Base-by-base conservation (phyloP, 2,329 filamentous ascomycete species). In the Epichloe festucae region DNA sequence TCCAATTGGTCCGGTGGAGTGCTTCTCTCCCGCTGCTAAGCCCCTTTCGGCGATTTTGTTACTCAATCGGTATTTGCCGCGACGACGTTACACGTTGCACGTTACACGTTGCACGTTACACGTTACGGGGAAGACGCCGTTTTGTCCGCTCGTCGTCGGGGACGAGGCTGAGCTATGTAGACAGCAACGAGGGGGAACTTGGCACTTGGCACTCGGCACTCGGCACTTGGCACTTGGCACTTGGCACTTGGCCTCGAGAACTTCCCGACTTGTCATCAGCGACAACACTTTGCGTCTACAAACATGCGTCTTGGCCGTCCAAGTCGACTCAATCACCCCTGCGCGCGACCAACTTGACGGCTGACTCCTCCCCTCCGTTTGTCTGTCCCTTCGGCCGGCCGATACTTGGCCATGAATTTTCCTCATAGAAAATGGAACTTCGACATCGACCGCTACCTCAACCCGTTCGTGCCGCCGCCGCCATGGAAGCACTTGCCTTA, bases 391-490 rank as follows among this genome's bases (percentile, higher is more conserved):
- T 35, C 27, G 27, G 19, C 31, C 39, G 19, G 31, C 43, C 27
- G 17, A n/a, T 36, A n/a, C 42, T 17, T 44, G 48, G 46, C 27
- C 52, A 48, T 46, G 45, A 36, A 41, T 15, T 58, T 60, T 53
- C 51, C 57, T 43, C 50, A 56, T 15, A 51, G 54, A 35, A 55
- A 55, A 36, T 76, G 73, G 69, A 73, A 83, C 61, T 81, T 94
- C 67, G 80, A 93, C 67, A 78, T 95, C 56, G 89, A 95, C 72
- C 69, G 68, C n/a, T 80, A 84, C 63, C 64, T 94, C 48, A 89
- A 91, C 63, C 84, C 76, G 3, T 73, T 81, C 54, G 62, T 94
- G 23, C 85, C 85, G 8, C 70, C 77, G 14, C 83, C 84, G 41
- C 79, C 77, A 58, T 76, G 87, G 63, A 69, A 76, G 31, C 68